Base-by-base conservation (phyloP, 805 yeast genomes). In the Teunomyces stri region DNA sequence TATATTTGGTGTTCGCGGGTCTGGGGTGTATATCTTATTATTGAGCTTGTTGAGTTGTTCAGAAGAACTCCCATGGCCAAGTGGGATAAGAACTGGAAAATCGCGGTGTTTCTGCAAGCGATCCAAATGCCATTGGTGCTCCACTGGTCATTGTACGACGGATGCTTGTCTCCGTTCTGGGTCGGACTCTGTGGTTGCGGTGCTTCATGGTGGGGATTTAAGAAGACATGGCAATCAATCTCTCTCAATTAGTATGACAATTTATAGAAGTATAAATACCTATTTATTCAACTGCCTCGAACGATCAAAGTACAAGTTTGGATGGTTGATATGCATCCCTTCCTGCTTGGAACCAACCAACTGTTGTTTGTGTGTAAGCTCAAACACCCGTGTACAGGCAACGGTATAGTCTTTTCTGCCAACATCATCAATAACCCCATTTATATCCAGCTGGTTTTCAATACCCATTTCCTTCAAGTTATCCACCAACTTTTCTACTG, bases 361-460 rank as follows among this genome's bases (percentile, higher is more conserved):
- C 50, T 75, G 66, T 41, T 60, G 74, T 46, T 72, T 72, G 56
- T 82, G 85, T 27, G 89, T 79, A 13, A 80, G 65, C 59, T 91
- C 97, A 66, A 89, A 88, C 3, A 89, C 96, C 59, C 87, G 79
- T 0, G 97, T 85, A 63, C 97, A 91, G 0, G 98, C 97, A 34
- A 82, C 76, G 20, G 92, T 89, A 62, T 80, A 91, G 52, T 87
- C 88, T 28, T 84, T 81, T 46, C 78, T 77, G 42, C 77, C 78
- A 39, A 86, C 84, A 46, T 85, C 80, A 42, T 87, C 92, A 43
- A 85, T 54, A 10, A 94, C 79, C 34, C 79, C 79, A 39, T 77
- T 74, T 42, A 87, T 66, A 36, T 80, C 76, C 20, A 67, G 70
- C 60, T 76, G 77, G 49, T 86, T 88, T 7, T 64, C 72, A 42